These are phyloP conservation scores for Fusarium newnesense DNA, from an alignment of 2,329 filamentous ascomycete genomes.

Conservation along the genomic window DNA sequence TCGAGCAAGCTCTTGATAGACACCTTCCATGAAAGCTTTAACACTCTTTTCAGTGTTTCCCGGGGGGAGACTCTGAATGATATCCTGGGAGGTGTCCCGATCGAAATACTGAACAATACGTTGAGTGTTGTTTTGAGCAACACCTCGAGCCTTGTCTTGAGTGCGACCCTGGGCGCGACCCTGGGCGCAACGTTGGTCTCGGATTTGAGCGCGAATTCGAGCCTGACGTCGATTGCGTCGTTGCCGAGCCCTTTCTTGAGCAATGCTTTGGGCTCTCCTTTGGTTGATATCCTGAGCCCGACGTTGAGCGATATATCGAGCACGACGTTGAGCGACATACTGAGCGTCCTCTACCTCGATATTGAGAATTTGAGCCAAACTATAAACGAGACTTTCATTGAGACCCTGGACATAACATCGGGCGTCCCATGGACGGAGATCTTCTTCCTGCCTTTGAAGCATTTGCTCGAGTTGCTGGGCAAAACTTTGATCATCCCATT, in stretches of 20 bases:
- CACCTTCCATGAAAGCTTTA: not conserved
- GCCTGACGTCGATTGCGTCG: not conserved
- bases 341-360: not conserved
- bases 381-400: not conserved
- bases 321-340: not conserved
- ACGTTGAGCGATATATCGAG: not conserved
- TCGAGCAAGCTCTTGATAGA: not conserved
- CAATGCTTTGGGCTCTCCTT: not conserved
- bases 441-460: not conserved
- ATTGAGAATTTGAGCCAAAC: not conserved
- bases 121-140: not conserved
- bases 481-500: not conserved
- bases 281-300: not conserved
- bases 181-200: not conserved
- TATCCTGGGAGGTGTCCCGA: not conserved
- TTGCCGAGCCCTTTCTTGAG: not conserved
- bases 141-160: not conserved
- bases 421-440: not conserved
- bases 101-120: not conserved
- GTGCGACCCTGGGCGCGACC: not conserved
- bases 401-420: not conserved
- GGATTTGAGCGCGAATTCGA: not conserved
- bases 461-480: not conserved
- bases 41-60: not conserved
- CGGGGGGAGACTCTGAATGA: not conserved